Evolutionary conservation across 495 filamentous ascomycete species (phyloP), one percentile per base, ranked within the genome.

Genomic region (Hyaloscypha finlandica): DNA sequence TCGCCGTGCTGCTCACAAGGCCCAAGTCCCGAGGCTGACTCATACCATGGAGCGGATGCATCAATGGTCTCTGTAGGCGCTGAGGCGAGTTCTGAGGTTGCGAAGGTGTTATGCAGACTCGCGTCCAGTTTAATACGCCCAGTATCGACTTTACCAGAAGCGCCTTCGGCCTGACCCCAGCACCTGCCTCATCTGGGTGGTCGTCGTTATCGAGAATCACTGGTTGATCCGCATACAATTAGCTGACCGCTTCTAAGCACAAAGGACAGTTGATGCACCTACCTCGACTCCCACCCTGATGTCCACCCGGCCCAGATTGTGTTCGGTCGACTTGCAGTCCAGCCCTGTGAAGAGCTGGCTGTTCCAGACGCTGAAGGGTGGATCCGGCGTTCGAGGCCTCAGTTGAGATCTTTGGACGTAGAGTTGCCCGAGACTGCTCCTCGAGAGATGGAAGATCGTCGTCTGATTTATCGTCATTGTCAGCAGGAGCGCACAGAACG

Each of bases 321-420:
- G 2, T 2, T 25, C 25, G 25, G 25, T 25, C 25, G 25, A 25
- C 25, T 25, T 25, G 25, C 25, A 25, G 25, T 25, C 25, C 25
- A 60, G 63, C 57, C 56, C 57, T 4, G 42, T 65, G 3, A 70
- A 71, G 69, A 64, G 69, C 65, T 71, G 69, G 69, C 63, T 71
- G 48, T 67, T 68, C 60, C 29, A 64, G 65, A 61, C 25, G 61
- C 60, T 64, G 61, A 67, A 63, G 19, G 53, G 64, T 70, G 51
- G 52, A 60, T 32, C 32, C 65, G 29, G 69, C 48, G 3, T 71
- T 58, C 54, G 55, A 64, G 56, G 56, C 59, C 33, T 65, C 48
- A 65, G 69, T 65, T 30, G 45, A 64, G 60, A 61, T 56, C 61
- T 71, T 65, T 14, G 60, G 54, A 68, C 32, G 60, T 42, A 42